These are phyloP conservation scores for Blastobotrys elegans DNA, from an alignment of 1,139 yeast genomes.

Conservation along the genomic window DNA sequence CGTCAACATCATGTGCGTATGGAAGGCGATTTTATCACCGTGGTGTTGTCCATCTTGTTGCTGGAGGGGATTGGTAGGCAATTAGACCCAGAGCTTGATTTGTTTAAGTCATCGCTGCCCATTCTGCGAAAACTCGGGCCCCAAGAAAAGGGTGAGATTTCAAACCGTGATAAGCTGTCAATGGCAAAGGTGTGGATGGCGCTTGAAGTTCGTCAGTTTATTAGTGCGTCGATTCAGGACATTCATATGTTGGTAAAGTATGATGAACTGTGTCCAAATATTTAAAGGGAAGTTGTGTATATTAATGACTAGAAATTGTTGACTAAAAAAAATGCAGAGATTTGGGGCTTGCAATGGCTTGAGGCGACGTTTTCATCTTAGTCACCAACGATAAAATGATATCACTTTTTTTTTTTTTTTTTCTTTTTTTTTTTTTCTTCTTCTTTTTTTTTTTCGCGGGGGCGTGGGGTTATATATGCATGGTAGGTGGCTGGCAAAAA, in stretches of 20 bases:
- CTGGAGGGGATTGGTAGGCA: conserved; percentile 95
- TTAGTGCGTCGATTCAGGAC: conserved; percentile 80
- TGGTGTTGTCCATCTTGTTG: conserved; percentile 81
- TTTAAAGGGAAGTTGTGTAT: no score
- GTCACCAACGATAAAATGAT: no score
- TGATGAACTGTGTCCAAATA: conserved; percentile 60
- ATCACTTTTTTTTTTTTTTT: no score
- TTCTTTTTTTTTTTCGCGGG: no score
- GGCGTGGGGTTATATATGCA: no score
- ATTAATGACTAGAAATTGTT: no score
- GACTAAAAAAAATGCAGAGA: no score
- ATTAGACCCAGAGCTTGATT: conserved; percentile 84
- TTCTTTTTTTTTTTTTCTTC: no score
- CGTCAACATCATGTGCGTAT: conserved; percentile 90
- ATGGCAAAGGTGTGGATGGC: conserved; percentile 93
- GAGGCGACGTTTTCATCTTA: no score
- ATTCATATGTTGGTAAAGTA: conserved; percentile 51
- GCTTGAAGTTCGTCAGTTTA: conserved; percentile 80
- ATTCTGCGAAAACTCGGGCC: conserved; percentile 79
- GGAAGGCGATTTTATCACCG: conserved; percentile 96
- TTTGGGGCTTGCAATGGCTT: no score
- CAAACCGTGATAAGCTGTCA: conserved; percentile 58
- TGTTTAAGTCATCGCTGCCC: conserved; percentile 92
- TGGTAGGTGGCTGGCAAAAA: no score
- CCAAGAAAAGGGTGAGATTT: conserved; percentile 47